Evolutionary conservation across 1,139 yeast species (phyloP).

Genomic region (Trichomonascaceae sp.): DNA sequence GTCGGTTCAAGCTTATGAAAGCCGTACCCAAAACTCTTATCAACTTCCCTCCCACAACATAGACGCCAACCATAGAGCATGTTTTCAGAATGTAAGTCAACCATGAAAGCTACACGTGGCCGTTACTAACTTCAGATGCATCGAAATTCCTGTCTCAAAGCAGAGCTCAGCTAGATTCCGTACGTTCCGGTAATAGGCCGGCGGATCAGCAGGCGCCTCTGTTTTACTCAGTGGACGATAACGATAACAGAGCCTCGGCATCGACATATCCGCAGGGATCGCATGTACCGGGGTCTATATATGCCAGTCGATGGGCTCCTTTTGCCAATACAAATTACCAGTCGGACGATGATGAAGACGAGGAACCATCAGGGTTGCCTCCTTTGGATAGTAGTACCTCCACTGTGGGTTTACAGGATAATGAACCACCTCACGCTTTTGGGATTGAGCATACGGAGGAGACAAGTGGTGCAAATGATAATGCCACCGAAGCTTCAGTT

Average conservation of each 20-base stretch:
- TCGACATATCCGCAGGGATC: conserved; percentile 11
- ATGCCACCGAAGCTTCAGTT: conserved; percentile 1
- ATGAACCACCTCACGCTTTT: conserved; percentile 27
- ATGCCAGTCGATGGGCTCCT: conserved; percentile 14
- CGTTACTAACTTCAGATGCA: conserved; percentile 27
- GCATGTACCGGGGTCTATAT: conserved; percentile 16
- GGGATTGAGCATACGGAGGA: conserved; percentile 14
- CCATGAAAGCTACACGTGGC: not conserved
- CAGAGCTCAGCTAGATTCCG: conserved; percentile 25
- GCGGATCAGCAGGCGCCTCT: conserved; percentile 25
- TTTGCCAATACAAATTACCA: conserved; percentile 1
- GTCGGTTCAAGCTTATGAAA: not conserved
- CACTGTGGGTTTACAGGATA: conserved; percentile 14
- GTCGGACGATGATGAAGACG: conserved; percentile 13
- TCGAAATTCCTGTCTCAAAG: conserved; percentile 36
- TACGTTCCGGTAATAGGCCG: not conserved
- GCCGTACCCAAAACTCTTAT: not conserved
- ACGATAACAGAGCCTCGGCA: conserved; percentile 15
- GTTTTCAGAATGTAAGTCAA: conserved; percentile 18
- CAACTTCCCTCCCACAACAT: not conserved
- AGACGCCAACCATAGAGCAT: conserved; percentile 6
- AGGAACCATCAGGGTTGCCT: conserved; percentile 13
- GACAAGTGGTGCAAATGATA: conserved; percentile 5
- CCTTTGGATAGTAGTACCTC: conserved; percentile 9
- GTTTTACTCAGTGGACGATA: conserved; percentile 29